These are phyloP conservation scores for Zea luxurians DNA, from an alignment of 176 grass and related monocot genomes.

Conservation along the genomic window DNA sequence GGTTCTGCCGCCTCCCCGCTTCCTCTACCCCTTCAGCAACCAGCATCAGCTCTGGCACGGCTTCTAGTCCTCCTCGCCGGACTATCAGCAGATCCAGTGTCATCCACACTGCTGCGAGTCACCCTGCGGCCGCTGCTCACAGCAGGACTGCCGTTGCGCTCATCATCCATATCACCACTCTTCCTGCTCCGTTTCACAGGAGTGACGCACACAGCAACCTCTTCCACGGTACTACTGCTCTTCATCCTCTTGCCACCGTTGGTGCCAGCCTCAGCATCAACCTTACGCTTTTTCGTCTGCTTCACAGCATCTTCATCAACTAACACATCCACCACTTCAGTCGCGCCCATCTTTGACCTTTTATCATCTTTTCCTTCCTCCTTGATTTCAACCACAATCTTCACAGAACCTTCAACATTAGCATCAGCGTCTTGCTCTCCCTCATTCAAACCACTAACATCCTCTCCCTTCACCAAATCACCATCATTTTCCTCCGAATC, in stretches of 20 bases:
- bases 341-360: slow-evolving; percentile 28
- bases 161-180: slow-evolving; percentile 4
- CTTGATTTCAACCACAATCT: slow-evolving; percentile 34
- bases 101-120: not conserved
- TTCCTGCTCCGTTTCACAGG: slow-evolving; percentile 21
- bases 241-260: slow-evolving; percentile 38
- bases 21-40: too few relatives aligned
- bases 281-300: not conserved
- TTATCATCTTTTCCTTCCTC: slow-evolving; percentile 32
- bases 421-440: slow-evolving; percentile 24
- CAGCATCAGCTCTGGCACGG: slow-evolving; percentile 28
- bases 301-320: slow-evolving; percentile 22
- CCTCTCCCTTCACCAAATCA: slow-evolving; percentile 33
- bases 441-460: slow-evolving; percentile 38
- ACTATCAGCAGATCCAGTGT: slow-evolving; percentile 17
- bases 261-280: not conserved
- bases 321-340: slow-evolving; percentile 6
- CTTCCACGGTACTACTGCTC: not conserved
- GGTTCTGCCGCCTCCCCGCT: too few relatives aligned
- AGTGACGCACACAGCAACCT: slow-evolving; percentile 2
- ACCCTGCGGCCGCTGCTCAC: slow-evolving; percentile 17
- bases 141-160: not conserved
- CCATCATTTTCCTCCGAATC: slow-evolving; percentile 28
- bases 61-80: slow-evolving; percentile 29
- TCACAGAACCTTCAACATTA: slow-evolving; percentile 3